Base-by-base conservation (phyloP, 1,284 basidiomycete species). In the Salmacisia buchloeana region DNA sequence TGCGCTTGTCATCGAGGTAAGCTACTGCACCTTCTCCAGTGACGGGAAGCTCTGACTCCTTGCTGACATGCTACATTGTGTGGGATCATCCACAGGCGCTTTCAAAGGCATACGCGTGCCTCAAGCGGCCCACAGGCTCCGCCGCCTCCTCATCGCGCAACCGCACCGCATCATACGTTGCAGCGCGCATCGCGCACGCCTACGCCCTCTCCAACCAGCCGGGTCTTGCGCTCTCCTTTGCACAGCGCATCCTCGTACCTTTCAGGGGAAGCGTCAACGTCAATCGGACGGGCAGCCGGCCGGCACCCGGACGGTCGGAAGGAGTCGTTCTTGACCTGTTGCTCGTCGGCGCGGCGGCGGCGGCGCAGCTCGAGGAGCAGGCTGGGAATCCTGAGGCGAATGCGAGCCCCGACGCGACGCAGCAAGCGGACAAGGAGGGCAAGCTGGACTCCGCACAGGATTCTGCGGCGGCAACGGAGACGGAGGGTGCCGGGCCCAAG, bases 1-100 rank as follows among this genome's bases (percentile, higher is more conserved):
- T 25, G 85, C 85, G 1, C 83, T 92, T 58, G 86, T 90, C 38
- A 82, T 93, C 34, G 93, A 96, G 84, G 90, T 89, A 63, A 57
- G 82, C 71, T 9, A 27, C 6, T 31, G n/a, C 6, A 23, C 18
- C 31, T 15, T 41, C 45, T 36, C 12, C 2, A 4, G n/a, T n/a
- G n/a, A n/a, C n/a, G n/a, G n/a, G n/a, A n/a, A n/a, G n/a, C n/a
- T n/a, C n/a, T n/a, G n/a, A n/a, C n/a, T n/a, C n/a, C n/a, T n/a
- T n/a, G n/a, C 15, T 38, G 35, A 38, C 7, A 9, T 38, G 35
- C 15, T 38, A 15, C 7, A 38, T 15, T 15, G 35, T 38, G 9
- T 38, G 9, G 35, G 15, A 38, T 9, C 15, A 15, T 7, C 15
- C 9, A 15, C 7, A 7, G 49, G 49, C 49, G 15, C 49, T 54